Conservation (phyloP, 768 basidiomycete species). For the Macrolepiota dolichaula region DNA sequence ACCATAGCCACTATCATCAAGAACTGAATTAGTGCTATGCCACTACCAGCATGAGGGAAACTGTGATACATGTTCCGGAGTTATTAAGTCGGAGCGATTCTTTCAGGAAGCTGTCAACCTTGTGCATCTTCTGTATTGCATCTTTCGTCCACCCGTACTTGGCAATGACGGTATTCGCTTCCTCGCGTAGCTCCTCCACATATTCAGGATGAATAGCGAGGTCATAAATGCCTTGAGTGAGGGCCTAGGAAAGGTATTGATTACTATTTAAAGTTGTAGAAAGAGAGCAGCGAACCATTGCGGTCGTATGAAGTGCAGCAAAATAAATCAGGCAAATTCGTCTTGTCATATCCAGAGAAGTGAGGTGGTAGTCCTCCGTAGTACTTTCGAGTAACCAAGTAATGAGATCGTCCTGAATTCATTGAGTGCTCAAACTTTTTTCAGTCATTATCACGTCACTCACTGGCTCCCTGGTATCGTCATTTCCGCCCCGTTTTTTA, state of each 20-base stretch:
- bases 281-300: slow-evolving; percentile 24
- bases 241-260: slow-evolving; percentile 20
- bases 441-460: not conserved
- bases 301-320: slow-evolving; percentile 37
- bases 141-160: slow-evolving; percentile 39
- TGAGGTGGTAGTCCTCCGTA: slow-evolving; percentile 20
- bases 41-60: not conserved
- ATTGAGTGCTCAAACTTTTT: slow-evolving; percentile 18
- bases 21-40: not conserved
- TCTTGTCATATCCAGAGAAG: slow-evolving; percentile 19
- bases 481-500: not conserved
- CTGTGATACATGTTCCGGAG: slow-evolving; percentile 11
- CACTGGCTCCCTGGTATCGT: slow-evolving; percentile 5
- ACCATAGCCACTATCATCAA: slow-evolving; percentile 23
- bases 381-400: slow-evolving; percentile 36
- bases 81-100: slow-evolving; percentile 33
- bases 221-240: slow-evolving; percentile 28
- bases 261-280: not conserved
- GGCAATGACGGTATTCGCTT: slow-evolving; percentile 24
- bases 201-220: slow-evolving; percentile 29
- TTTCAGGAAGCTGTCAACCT: slow-evolving; percentile 44
- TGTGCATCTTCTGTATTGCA: slow-evolving; percentile 33
- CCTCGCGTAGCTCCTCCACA: slow-evolving; percentile 26
- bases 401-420: slow-evolving; percentile 26
- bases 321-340: slow-evolving; percentile 37